Conservation (phyloP, 345 rosid species). For the Euphorbia peplus region DNA sequence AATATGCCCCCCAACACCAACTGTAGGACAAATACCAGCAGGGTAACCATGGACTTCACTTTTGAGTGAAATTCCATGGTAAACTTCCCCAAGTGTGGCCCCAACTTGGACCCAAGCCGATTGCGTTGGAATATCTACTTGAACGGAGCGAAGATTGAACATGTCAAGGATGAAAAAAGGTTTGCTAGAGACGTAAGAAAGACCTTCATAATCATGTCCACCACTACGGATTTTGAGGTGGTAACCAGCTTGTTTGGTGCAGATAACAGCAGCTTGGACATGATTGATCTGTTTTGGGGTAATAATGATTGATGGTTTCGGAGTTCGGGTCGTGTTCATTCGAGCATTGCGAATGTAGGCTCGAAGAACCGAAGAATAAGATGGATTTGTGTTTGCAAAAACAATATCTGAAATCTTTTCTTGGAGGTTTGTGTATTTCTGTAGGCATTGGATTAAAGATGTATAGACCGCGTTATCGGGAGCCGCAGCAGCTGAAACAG, state of each 20-base stretch:
- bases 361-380: constrained; percentile 43
- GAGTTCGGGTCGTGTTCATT: constrained; percentile 42
- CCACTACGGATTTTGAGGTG: constrained; percentile 55
- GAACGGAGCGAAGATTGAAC: constrained; percentile 40
- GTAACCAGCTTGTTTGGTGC: constrained; percentile 41
- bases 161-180: constrained; percentile 60
- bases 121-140: constrained; percentile 21
- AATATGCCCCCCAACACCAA: constrained; percentile 63
- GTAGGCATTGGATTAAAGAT: constrained; percentile 42
- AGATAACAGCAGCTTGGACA: constrained; percentile 52
- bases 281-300: constrained; percentile 49
- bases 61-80: constrained; percentile 39
- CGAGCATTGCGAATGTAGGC: constrained; percentile 61
- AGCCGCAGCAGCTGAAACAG: constrained; percentile 5
- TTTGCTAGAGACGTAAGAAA: constrained; percentile 44
- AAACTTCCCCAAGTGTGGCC: constrained; percentile 53
- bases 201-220: constrained; percentile 62
- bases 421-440: constrained; percentile 24
- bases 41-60: constrained; percentile 49
- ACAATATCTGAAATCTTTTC: constrained; percentile 35
- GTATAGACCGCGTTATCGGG: constrained; percentile 32
- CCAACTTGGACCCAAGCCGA: constrained; percentile 59
- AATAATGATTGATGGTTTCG: constrained; percentile 46
- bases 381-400: constrained; percentile 28
- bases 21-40: constrained; percentile 62